A percentile compares a stretch with the other conserved stretches of the same genome.
Conservation (phyloP, 805 yeast genomes). For the Myxozyma mucilagina region DNA sequence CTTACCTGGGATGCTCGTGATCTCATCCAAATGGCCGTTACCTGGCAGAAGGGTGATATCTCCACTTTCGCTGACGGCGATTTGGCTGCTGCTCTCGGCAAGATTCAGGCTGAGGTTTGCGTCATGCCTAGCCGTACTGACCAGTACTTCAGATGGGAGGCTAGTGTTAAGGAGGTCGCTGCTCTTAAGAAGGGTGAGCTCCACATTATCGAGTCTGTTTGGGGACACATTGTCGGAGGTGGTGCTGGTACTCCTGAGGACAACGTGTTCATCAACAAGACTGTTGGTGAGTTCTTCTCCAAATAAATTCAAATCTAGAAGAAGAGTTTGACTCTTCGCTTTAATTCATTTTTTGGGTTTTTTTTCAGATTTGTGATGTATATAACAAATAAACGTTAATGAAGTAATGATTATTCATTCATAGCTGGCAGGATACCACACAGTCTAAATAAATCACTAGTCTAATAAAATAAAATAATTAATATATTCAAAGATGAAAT, state of each 20-base stretch:
- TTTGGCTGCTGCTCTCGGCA: conserved; percentile 21
- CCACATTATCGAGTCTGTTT: conserved; percentile 28
- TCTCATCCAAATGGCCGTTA: conserved; percentile 29
- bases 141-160: conserved; percentile 31
- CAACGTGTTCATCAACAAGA: conserved; percentile 24
- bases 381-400: not conserved
- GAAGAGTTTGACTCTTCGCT: not conserved
- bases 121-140: conserved; percentile 31
- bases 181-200: conserved; percentile 26
- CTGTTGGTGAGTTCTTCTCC: conserved; percentile 19
- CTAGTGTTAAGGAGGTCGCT: conserved; percentile 26
- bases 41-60: conserved; percentile 33
- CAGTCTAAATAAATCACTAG: not conserved
- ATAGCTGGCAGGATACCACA: too few relatives aligned
- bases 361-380: not conserved
- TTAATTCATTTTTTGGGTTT: not conserved
- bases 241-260: conserved; percentile 29
- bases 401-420: too few relatives aligned
- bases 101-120: conserved; percentile 27
- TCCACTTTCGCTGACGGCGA: conserved; percentile 29
- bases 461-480: too few relatives aligned
- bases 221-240: conserved; percentile 33
- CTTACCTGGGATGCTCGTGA: conserved; percentile 31
- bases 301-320: not conserved
- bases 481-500: not conserved